Percentiles rank a stretch among this genome's conserved stretches.
phyloP scores from a whole-genome alignment of 2,329 filamentous ascomycete genomes.

The Cladosporium austrohemisphaericum region DNA sequence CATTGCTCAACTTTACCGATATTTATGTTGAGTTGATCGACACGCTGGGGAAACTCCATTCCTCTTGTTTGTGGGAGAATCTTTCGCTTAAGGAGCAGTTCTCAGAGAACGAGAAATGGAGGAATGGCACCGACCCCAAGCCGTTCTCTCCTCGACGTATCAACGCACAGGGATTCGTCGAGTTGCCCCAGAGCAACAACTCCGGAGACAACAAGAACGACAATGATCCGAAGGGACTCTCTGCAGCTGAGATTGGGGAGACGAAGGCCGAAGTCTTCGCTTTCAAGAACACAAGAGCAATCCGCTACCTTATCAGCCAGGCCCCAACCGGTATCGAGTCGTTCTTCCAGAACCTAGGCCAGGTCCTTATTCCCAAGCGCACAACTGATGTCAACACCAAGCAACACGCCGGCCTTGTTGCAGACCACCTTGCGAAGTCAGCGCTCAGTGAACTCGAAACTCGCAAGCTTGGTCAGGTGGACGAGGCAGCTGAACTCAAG shows the following conservation, averaged over 20 bases:
- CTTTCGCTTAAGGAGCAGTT: conserved; percentile 70
- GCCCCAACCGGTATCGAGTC: conserved; percentile 76
- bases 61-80: conserved; percentile 80
- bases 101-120: conserved; percentile 65
- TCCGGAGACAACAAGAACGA: conserved; percentile 10
- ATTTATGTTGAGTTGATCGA: conserved; percentile 72
- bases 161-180: conserved; percentile 28
- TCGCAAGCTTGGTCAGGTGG: conserved; percentile 21
- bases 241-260: conserved; percentile 9
- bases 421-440: conserved; percentile 63
- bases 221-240: conserved; percentile 9
- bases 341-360: conserved; percentile 82
- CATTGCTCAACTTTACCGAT: conserved; percentile 77
- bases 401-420: conserved; percentile 59
- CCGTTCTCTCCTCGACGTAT: conserved; percentile 28
- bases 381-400: conserved; percentile 58
- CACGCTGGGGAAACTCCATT: conserved; percentile 72
- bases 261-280: conserved; percentile 26
- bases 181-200: conserved; percentile 22
- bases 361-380: conserved; percentile 71
- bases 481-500: conserved; percentile 23
- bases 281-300: conserved; percentile 73
- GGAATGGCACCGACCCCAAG: conserved; percentile 42
- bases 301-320: conserved; percentile 73
- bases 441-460: conserved; percentile 26